Evolutionary conservation across 2,329 filamentous ascomycete genomes (phyloP), one percentile per base, ranked within the genome.

Genomic region (Nothophaeocryptopus gaeumannii): DNA sequence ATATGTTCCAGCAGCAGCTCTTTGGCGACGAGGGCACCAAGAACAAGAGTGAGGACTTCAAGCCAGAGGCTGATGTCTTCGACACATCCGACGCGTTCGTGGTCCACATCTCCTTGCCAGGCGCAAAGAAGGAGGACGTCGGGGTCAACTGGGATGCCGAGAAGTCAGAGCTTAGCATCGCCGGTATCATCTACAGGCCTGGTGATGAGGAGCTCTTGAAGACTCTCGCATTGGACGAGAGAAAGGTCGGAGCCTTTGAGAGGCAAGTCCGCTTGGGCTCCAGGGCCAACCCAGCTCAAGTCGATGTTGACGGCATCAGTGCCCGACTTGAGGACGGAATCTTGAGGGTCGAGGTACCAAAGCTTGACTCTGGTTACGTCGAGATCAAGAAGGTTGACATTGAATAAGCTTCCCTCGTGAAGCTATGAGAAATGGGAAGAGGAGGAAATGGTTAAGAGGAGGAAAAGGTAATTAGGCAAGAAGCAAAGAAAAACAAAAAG

Each of bases 281-380:
- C 41, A 63, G 73, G 44, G 72, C 74, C 8, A 76, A 76, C 29
- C 79, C 80, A 29, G 82, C 83, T 7, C 76, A 79, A 55, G 74
- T 93, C 12, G 84, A 90, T 60, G 79, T 76, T 1, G 78, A 84
- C 41, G 75, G 71, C 16, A 92, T 93, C 63, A 78, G 76, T 2
- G 88, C 88, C 2, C 89, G 83, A 71, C 77, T 95, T 70, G 85
- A 89, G 67, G 86, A 93, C 64, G 89, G 89, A 5, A 73, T 95
- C 1, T 68, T 95, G 58, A 74, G 84, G 32, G 77, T 95, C n/a
- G 83, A 80, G n/a, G 81, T 95, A 1, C 87, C 87, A 7, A 91
- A 89, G 74, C 63, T 80, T 7, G 82, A 86, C 64, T 80, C 76
- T 68, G 82, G 82, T 58, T 85, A 82, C 58, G 75, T 77, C 8